Evolutionary conservation across 192 early-diverging fungal species (phyloP), one percentile per base, ranked within the genome.

Genomic region (Coemansia sp.): DNA sequence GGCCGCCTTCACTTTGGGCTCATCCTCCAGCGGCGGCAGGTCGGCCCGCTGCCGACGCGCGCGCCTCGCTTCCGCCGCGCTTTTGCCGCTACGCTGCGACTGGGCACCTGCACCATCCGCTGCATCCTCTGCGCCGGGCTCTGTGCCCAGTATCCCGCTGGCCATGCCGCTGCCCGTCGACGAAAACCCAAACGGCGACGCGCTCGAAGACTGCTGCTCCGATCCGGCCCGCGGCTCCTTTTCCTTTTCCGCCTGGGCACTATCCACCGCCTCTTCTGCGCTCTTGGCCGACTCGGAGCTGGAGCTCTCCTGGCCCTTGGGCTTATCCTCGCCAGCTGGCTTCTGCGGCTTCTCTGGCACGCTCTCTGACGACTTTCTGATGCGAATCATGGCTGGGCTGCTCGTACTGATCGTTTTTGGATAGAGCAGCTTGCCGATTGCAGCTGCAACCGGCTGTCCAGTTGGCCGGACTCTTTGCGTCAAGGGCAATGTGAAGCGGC

Each of bases 21-120:
- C 77, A 40, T 80, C 77, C 25, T 73, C 67, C 6, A 80, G 67
- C 7, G 77, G 77, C 14, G 77, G 77, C 10, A 80, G 67, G 47
- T 80, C 77, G n/a, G 77, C 71, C 24, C 68, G 63, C 67, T 74
- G 77, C 28, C 77, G 63, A 12, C 77, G 77, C 18, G 77, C 77
- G 19, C 77, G 67, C 45, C 77, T 67, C 31, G 77, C 67, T 57
- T 74, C 77, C 2, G 77, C 77, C n/a, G 77, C 77, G 14, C 46
- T 70, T 45, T 42, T 29, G 48, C 77, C 53, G 38, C 58, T 67
- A 12, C 77, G 67, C 14, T 40, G 50, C 8, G 24, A 22, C 16
- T 60, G 64, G 3, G 27, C 44, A 16, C 48, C 48, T 6, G 27
- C 44, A 16, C 48, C 48, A 28, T 50, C 27, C 25, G 25, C 48